A percentile compares a stretch with the other conserved stretches of the same genome.
phyloP scores from a whole-genome alignment of 306 rosid species.

The Quercus mongolica region DNA sequence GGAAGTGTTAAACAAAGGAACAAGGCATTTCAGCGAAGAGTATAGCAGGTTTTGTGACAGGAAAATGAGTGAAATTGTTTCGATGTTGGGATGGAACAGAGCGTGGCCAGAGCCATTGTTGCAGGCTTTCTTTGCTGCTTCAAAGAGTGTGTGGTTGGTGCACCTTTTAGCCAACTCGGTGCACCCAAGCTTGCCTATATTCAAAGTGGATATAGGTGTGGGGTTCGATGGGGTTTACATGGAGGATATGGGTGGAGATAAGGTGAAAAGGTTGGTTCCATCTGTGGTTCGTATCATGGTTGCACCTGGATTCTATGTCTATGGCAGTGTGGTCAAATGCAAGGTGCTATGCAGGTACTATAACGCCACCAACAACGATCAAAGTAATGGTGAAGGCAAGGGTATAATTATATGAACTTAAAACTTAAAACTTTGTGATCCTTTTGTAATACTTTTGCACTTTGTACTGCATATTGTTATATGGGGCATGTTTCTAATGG shows the following conservation, averaged over 20 bases:
- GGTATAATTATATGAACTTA: constrained; percentile 12
- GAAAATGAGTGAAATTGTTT: constrained; percentile 94
- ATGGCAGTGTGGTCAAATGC: constrained; percentile 76
- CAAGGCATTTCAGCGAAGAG: constrained; percentile 89
- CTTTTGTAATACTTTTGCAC: constrained; percentile 1
- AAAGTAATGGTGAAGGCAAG: constrained; percentile 19
- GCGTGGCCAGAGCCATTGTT: constrained; percentile 92
- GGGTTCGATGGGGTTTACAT: constrained; percentile 71
- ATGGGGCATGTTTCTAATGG: constrained; percentile 1
- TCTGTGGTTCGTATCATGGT: constrained; percentile 72
- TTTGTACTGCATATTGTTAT: not conserved
- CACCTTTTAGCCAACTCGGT: constrained; percentile 81
- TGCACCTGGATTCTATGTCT: constrained; percentile 89
- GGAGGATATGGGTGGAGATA: constrained; percentile 88
- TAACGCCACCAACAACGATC: constrained; percentile 13
- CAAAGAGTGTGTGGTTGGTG: constrained; percentile 85
- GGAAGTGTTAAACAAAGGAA: constrained; percentile 81
- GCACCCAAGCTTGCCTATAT: constrained; percentile 66
- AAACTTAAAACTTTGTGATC: constrained; percentile 1
- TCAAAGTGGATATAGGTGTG: constrained; percentile 62
- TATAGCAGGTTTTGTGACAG: constrained; percentile 88
- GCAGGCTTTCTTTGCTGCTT: constrained; percentile 86
- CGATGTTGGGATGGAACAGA: constrained; percentile 87
- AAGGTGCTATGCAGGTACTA: constrained; percentile 86
- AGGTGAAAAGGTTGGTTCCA: constrained; percentile 47